Base-by-base conservation (phyloP, 768 basidiomycete species). In the Amanita pseudoporphyria region DNA sequence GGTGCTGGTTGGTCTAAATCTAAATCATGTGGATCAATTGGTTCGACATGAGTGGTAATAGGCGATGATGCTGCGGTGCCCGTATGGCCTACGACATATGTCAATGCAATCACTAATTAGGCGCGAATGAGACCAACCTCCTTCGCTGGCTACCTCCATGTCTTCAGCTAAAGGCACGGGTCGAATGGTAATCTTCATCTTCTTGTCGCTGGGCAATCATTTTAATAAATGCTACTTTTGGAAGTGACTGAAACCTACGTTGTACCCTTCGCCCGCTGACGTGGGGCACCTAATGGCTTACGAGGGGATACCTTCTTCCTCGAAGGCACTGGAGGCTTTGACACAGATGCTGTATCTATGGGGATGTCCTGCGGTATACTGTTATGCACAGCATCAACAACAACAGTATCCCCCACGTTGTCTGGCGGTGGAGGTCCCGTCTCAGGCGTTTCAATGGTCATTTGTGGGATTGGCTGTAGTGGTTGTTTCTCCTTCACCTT, bases 41-140 rank as follows among this genome's bases (percentile, higher is more conserved):
- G 31, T 21, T 52, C 51, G 7, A 75, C 68, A 36, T 71, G 71
- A 21, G 68, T 66, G n/a, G 72, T 72, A 9, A 76, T 65, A 9
- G 85, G 85, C 1, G 85, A 87, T 2, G 85, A 87, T 2, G 84
- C 80, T 2, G 82, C 84, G 13, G 85, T 87, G 24, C 78, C 78
- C 12, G 81, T 74, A 58, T 79, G 79, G 36, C 75, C 84, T 78
- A 54, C 33, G 32, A 47, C 49, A 42, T 48, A 32, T 33, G 30
- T 47, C 32, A 40, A 47, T 42, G 59, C 43, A 36, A 49, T 52
- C 45, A 47, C 30, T 24, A 54, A 40, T 35, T 38, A 37, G 30
- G 24, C 22, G 14, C 14, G 28, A 45, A 3, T 14, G 22, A 31
- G 18, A 45, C 49, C 35, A 13, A 50, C 49, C 54, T 83, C 84